Base-by-base conservation (phyloP, 2,329 filamentous ascomycete species). In the Amauroascus niger region DNA sequence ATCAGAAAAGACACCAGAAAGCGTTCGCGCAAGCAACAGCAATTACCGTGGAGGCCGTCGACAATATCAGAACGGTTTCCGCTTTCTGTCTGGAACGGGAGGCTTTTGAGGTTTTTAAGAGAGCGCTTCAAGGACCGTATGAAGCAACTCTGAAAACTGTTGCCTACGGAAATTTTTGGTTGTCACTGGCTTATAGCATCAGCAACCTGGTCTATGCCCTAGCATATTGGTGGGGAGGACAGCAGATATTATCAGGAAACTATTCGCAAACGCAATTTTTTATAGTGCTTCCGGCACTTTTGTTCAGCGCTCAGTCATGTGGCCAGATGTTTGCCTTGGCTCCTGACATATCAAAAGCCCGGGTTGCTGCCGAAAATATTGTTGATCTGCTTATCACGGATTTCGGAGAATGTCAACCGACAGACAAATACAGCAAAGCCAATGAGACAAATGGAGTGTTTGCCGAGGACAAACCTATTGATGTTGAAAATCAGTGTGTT, bases 141-240 rank as follows among this genome's bases (percentile, higher is more conserved):
- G 69, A 69, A 46, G 72, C 72, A 43, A 75, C 69, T 61, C 62
- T 72, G 2, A 61, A 65, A 13, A 69, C 69, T 16, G 74, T 74
- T 43, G 65, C 75, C 14, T 70, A 71, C 28, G 68, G 69, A 0
- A 70, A 66, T 55, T 58, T 69, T 26, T 69, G 64, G 59, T 61
- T 70, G 30, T 66, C 69, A 2, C 58, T 69, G 8, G 63, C 64
- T 9, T 64, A 63, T 52, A 60, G 61, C n/a, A 55, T 64, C 26
- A 76, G 79, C 22, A 82, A 81, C 62, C 72, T 85, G 48, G 79
- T 86, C 33, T 85, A 87, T 62, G 81, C 82, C 0, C 77, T 88
- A 53, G 81, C 83, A 0, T 87, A 86, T 67, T 88, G 83, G 82
- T 88, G 83, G 83, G 84, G 84, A 1, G 78, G 82, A 0, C 80